These are phyloP conservation scores for Verticillium longisporum DNA, from an alignment of 2,329 filamentous ascomycete genomes.

Conservation along the genomic window DNA sequence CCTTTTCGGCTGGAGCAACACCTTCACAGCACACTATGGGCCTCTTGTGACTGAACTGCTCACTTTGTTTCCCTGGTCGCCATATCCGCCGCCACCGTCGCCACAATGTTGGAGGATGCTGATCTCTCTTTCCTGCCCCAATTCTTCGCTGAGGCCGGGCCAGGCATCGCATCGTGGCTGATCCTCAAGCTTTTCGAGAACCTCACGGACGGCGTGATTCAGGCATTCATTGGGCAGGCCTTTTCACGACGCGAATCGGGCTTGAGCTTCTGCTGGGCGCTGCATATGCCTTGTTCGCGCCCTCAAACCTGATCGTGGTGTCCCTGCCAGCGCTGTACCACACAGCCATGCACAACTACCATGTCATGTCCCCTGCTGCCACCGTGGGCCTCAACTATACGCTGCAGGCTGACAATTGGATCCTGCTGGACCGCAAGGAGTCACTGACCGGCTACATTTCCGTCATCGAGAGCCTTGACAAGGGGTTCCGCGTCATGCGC, in stretches of 20 bases:
- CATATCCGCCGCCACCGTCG: conserved; percentile 58
- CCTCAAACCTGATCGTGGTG: conserved; percentile 60
- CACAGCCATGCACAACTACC: conserved; percentile 65
- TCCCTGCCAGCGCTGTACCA: conserved; percentile 68
- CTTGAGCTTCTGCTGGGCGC: conserved; percentile 62
- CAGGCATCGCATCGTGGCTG: conserved; percentile 60
- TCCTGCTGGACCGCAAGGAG: conserved; percentile 73
- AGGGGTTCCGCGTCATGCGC: conserved; percentile 73
- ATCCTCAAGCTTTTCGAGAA: conserved; percentile 51
- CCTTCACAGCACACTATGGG: conserved; percentile 62
- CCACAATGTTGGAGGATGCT: conserved; percentile 56
- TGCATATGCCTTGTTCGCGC: conserved; percentile 58
- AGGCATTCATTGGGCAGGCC: conserved; percentile 50
- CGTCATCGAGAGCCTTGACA: conserved; percentile 67
- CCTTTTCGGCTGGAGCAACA: conserved; percentile 59
- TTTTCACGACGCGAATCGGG: conserved; percentile 64
- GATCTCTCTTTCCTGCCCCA: conserved; percentile 48
- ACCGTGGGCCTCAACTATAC: conserved; percentile 59
- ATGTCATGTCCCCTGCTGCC: conserved; percentile 57
- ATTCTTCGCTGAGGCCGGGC: conserved; percentile 54
- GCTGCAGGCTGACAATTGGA: conserved; percentile 60
- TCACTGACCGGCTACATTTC: conserved; percentile 90
- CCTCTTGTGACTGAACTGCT: conserved; percentile 68
- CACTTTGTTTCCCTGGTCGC: conserved; percentile 62
- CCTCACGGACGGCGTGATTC: conserved; percentile 30